A percentile compares a stretch with the other conserved stretches of the same genome.
Evolutionary conservation across 1,284 basidiomycete genomes (phyloP).

Genomic region (Apiotrichum porosum): DNA sequence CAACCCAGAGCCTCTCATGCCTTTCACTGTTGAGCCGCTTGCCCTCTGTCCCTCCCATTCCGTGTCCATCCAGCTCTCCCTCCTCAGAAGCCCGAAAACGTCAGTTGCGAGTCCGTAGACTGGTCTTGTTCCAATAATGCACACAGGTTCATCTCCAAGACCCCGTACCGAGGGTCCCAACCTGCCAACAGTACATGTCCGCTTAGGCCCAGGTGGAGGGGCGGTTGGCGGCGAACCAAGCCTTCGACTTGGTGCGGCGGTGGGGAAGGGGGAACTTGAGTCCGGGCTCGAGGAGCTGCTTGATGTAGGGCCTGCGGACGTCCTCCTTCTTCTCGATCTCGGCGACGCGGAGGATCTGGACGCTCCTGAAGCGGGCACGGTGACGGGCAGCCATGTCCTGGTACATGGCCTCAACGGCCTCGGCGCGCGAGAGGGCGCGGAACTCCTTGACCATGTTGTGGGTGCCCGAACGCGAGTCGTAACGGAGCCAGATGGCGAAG

Average conservation of each 20-base stretch:
- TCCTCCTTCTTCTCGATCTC: conserved; percentile 89
- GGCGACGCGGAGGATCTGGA: conserved; percentile 55
- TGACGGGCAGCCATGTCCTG: conserved; percentile 99
- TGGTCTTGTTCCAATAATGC: conserved; percentile 19
- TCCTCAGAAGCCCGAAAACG: no score
- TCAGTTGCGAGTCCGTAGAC: no score
- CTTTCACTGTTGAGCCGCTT: no score
- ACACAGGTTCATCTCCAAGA: conserved; percentile 36
- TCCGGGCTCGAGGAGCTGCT: conserved; percentile 81
- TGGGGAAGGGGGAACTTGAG: conserved; percentile 99
- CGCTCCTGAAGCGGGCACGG: conserved; percentile 97
- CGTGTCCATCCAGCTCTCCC: no score
- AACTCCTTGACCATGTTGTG: conserved; percentile 93
- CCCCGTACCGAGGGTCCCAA: conserved; percentile 20
- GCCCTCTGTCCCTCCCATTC: no score
- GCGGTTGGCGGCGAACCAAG: conserved; percentile 51
- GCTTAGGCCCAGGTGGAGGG: conserved; percentile 48
- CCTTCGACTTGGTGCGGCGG: conserved; percentile 56
- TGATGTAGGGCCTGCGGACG: conserved; percentile 85
- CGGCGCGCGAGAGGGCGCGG: conserved; percentile 90
- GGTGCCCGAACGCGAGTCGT: conserved; percentile 95
- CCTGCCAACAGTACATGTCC: conserved; percentile 18
- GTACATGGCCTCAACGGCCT: conserved; percentile 95
- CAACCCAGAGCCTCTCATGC: no score
- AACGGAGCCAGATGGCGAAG: conserved; percentile 99